Evolutionary conservation across 192 early-diverging fungal genomes (phyloP).

Genomic region (Coemansia sp.): DNA sequence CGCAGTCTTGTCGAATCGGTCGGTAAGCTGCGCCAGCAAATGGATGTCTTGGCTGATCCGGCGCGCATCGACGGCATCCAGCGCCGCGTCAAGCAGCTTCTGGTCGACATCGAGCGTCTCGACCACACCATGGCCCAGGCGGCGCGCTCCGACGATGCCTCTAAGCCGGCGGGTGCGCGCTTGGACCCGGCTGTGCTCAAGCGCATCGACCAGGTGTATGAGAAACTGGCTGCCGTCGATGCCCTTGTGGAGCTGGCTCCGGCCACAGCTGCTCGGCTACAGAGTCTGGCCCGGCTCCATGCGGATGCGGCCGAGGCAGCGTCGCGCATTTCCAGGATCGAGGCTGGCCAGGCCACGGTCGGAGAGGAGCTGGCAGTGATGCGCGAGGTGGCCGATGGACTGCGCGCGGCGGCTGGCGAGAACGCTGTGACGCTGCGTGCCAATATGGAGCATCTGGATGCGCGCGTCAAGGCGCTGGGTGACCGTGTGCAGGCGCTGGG

Average conservation of each 20-base stretch:
- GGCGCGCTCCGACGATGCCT: conserved; percentile 3
- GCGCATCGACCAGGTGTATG: conserved; percentile 40
- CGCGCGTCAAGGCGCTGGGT: conserved; percentile 60
- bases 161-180: not conserved
- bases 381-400: conserved; percentile 54
- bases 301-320: conserved; percentile 76
- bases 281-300: conserved; percentile 74
- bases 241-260: conserved; percentile 76
- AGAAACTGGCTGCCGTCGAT: conserved; percentile 61
- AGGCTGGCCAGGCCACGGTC: conserved; percentile 65
- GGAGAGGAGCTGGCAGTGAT: conserved; percentile 62
- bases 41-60: conserved; percentile 40
- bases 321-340: conserved; percentile 68
- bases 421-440: conserved; percentile 59
- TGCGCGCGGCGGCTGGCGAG: conserved; percentile 54
- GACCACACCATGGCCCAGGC: conserved; percentile 23
- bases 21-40: conserved; percentile 34
- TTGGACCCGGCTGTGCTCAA: conserved; percentile 20
- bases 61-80: conserved; percentile 43
- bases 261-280: conserved; percentile 71
- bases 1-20: conserved; percentile 67
- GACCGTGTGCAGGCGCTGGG: conserved; percentile 50
- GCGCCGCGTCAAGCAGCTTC: conserved; percentile 42
- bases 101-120: conserved; percentile 43
- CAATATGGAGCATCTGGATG: conserved; percentile 64